A percentile compares a stretch with the other conserved stretches of the same genome.
phyloP scores from a whole-genome alignment of 306 rosid species.

The Corylus avellana region DNA sequence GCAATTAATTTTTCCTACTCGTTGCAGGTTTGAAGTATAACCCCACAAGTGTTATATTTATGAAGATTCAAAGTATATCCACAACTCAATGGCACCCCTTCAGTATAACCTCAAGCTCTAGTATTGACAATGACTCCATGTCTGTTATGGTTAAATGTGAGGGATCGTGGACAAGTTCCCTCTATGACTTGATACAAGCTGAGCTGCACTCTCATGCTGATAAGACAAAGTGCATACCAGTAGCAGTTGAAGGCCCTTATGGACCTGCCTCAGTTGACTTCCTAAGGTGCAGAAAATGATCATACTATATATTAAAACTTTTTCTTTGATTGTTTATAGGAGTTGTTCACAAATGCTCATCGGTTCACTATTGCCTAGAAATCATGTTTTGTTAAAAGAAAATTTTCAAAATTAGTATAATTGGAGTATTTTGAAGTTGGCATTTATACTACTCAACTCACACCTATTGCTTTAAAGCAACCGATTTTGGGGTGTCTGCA shows the following conservation, averaged over 20 bases:
- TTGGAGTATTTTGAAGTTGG: no score
- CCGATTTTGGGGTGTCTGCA: no score
- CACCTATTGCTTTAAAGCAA: no score
- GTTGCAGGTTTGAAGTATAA: conserved; percentile 67
- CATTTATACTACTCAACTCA: no score
- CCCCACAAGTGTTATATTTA: conserved; percentile 78
- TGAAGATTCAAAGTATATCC: conserved; percentile 82
- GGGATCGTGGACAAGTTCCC: conserved; percentile 83
- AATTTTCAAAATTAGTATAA: no score
- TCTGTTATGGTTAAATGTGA: conserved; percentile 71
- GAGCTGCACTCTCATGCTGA: conserved; percentile 45
- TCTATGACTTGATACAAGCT: conserved; percentile 54
- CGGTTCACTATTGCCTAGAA: neutral
- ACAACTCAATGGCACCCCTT: conserved; percentile 90
- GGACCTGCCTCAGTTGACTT: conserved; percentile 73
- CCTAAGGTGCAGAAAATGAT: conserved; percentile 48
- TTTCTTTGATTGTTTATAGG: conserved; percentile 6
- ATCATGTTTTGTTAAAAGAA: neutral
- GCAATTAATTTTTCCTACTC: conserved; percentile 11
- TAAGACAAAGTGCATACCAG: conserved; percentile 49
- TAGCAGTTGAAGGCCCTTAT: conserved; percentile 93
- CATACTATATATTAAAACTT: neutral
- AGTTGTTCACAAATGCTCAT: neutral
- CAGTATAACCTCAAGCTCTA: conserved; percentile 81
- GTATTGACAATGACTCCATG: conserved; percentile 48